Evolutionary conservation across 2,329 filamentous ascomycete genomes (phyloP), one percentile per base, ranked within the genome.

Genomic region (Talaromyces islandicus): DNA sequence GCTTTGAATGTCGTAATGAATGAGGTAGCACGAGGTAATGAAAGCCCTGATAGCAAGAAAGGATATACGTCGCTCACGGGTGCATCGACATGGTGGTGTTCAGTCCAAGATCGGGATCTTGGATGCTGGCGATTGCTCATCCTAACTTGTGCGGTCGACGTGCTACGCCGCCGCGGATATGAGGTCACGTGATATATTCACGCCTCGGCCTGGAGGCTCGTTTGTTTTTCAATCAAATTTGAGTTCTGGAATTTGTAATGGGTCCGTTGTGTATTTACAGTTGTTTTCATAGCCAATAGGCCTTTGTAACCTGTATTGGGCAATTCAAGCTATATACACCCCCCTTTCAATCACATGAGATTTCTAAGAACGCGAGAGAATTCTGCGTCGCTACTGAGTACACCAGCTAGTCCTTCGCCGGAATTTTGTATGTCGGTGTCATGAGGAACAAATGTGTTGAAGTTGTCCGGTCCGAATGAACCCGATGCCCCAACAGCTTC

Each of bases 401-500:
- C 76, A 4, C 75, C 76, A 54, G 74, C 73, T 19, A 78, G 66
- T 35, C 73, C 73, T 51, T 79, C 77, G 3, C 78, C 77, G 11
- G 76, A 76, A 63, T 77, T 77, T 29, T 70, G 69, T 14, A 77
- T 67, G 29, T 75, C 75, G 11, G 74, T 72, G 54, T 75, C 70
- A 10, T 69, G 62, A 2, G 68, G 69, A 27, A 73, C 72, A 64
- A 75, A 77, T 6, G 72, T 72, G 65, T 72, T 71, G 11, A 77
- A 70, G 4, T 71, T 71, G 35, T 77, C 74, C 48, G 75, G 56
- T 10, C 72, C 69, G 64, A 78, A 76, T 38, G 72, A 75, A 19
- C 73, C 71, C 63, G 80, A 82, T 0, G 80, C 81, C 0, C 85
- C 85, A 4, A 85, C 84, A 41, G 85, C 83, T 66, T 88, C 85